Evolutionary conservation across 148 eudicot genomes (phyloP), one percentile per base, ranked within the genome.

Genomic region (Vaccinium darrowii): DNA sequence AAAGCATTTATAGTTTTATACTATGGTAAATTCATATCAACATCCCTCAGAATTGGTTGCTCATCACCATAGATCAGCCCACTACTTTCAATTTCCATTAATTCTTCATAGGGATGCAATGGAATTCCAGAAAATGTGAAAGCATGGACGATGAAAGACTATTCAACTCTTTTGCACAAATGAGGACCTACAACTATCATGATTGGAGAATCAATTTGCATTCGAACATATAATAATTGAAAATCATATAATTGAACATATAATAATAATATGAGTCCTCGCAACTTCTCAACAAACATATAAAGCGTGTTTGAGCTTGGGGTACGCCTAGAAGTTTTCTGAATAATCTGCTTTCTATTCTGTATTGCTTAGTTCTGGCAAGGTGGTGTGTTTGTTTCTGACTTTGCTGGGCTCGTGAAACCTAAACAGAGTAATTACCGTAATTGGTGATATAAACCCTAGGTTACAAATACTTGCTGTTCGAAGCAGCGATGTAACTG

Each of bases 41-140:
- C 77, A 75, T 75, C 78, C 53, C 78, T 75, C 77, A 75, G 25
- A 43, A 75, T 19, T 39, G 78, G 78, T 75, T 75, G 78, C 50
- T 73, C 77, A 73, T 73, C 77, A 39, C 10, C 36, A 27, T 21
- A 62, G 25, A 62, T 62, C 69, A 62, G 74, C 33, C 74, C 39
- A 69, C 74, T 25, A 69, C 74, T 72, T 72, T 36, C 3, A 72
- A 72, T 72, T 72, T 72, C 21, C 7, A n/a, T 43, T 75, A 30
- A 77, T 77, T 77, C 80, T 23, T 77, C 80, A 77, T 23, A 51
- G 58, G 58, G 80, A 51, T 76, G 79, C 79, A 76, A 76, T 8
- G 30, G 15, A 73, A 36, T 73, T 73, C 50, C 14, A 73, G 18
- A 36, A 36, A 73, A 62, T 16, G 7, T 21, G 69, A 62, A 62